Percentiles rank a stretch among this genome's conserved stretches.
Conservation (phyloP, 2,329 filamentous ascomycete species). For the Fusarium algeriense region DNA sequence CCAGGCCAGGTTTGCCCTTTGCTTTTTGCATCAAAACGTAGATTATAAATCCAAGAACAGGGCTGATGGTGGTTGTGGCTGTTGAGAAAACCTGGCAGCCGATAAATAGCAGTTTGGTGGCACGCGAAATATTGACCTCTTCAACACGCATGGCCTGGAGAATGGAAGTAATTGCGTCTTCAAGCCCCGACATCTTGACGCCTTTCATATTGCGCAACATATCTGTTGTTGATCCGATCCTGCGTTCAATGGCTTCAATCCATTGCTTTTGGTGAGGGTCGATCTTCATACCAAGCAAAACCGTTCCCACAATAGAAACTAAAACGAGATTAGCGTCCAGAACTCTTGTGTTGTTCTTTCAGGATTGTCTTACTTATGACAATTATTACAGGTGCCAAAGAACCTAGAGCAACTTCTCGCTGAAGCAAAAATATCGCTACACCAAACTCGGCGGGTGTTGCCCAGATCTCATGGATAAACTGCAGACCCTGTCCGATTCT, state of each 20-base stretch:
- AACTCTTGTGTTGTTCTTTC: not conserved
- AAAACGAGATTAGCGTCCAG: not conserved
- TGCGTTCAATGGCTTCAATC: not conserved
- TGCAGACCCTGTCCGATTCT: constrained; percentile 36
- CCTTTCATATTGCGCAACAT: not conserved
- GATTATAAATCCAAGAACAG: not conserved
- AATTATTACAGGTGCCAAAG: constrained; percentile 49
- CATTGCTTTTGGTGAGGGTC: constrained; percentile 37
- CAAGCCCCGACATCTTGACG: not conserved
- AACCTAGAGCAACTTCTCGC: constrained; percentile 56
- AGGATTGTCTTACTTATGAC: not conserved
- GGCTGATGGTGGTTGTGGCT: not conserved
- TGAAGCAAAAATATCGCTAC: constrained; percentile 50
- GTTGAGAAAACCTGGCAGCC: not conserved
- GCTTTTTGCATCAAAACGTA: not conserved
- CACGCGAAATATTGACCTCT: not conserved
- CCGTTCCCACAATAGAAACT: not conserved
- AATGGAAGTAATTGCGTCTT: not conserved
- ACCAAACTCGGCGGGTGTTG: constrained; percentile 55
- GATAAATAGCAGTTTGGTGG: constrained; percentile 38
- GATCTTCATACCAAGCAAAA: not conserved
- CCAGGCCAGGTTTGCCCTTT: not conserved
- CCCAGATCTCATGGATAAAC: constrained; percentile 49
- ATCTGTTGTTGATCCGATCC: not conserved
- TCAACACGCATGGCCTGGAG: constrained; percentile 31